These are phyloP conservation scores for Cryptococcus wingfieldii DNA, from an alignment of 1,284 basidiomycete species.

Conservation along the genomic window DNA sequence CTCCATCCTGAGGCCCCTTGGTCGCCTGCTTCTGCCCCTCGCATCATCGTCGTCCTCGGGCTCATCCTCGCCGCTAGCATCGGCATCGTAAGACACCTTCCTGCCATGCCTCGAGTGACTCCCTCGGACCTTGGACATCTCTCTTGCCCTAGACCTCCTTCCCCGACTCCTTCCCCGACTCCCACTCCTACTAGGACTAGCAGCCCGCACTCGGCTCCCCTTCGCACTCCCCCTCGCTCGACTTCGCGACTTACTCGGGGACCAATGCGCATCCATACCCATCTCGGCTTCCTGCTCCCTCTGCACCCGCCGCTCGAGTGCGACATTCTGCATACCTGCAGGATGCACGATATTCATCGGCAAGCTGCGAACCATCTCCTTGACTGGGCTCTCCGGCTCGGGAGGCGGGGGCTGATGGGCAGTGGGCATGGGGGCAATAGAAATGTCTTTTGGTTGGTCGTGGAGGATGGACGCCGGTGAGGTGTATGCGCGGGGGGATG, in stretches of 20 bases:
- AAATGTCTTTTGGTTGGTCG: background rate
- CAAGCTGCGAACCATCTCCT: conserved; percentile 37
- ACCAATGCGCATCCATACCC: conserved; percentile 3
- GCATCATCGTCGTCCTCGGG: conserved; percentile 1
- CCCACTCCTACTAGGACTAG: background rate
- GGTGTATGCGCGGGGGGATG: background rate
- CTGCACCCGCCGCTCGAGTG: conserved; percentile 17
- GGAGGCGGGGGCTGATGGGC: conserved; percentile 11
- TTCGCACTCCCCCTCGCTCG: background rate
- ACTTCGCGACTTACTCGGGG: background rate
- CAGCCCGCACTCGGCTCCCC: background rate
- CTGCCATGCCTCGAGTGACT: conserved; percentile 7
- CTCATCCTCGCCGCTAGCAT: conserved; percentile 24
- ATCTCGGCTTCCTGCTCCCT: background rate
- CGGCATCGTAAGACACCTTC: conserved; percentile 22
- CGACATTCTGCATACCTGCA: conserved; percentile 12
- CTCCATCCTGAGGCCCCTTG: conserved; percentile 7
- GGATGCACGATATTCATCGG: conserved; percentile 44
- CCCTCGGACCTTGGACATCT: background rate
- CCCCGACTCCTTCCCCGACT: conserved; percentile 1
- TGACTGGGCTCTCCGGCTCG: conserved; percentile 9
- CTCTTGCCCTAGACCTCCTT: background rate
- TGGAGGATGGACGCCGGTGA: conserved; percentile 1
- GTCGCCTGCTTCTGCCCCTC: conserved; percentile 12
- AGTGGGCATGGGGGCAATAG: conserved; percentile 19